Base-by-base conservation (phyloP, 257 asterid genomes). In the Nicotiana paniculata region DNA sequence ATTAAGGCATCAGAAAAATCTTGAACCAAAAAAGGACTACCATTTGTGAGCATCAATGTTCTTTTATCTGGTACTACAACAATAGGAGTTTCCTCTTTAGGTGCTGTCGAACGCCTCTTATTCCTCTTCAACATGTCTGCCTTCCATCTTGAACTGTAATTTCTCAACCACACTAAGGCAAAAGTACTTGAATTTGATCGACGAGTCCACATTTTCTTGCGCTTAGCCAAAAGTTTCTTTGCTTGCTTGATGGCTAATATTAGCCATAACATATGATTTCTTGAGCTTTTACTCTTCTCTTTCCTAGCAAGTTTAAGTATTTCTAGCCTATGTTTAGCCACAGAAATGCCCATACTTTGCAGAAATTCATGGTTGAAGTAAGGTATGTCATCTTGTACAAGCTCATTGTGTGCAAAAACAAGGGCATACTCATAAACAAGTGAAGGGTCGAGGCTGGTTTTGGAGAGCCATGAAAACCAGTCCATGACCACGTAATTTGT, bases 81-180 rank as follows among this genome's bases (percentile, higher is more conserved):
- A n/a, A 37, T 69, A n/a, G 70, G 70, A 12, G n/a, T 64, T 63
- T 26, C 37, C 30, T 63, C 9, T 63, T 63, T 69, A 69, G 77
- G 11, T 9, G 76, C 57, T 33, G 84, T 37, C 82, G 80, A 57
- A 43, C 11, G 48, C 84, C 82, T 84, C 81, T 53, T 85, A 81
- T 79, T 92, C 85, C 91, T 90, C 89, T 87, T 92, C 81, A 91
- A 43, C 95, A 88, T 87, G 6, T 91, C 82, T 74, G 90, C 90
- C 86, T 88, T 94, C 97, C 98, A 89, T 81, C 97, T 90, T 86
- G 89, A 79, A 43, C 97, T 87, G 28, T 81, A 87, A 81, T 70
- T 83, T 82, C 86, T 82, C 69, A 33, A 72, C 2, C 90, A 88
- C 43, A 79, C 88, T 6, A 86, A 46, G 0, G 91, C 81, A 1